Evolutionary conservation across 768 basidiomycete species (phyloP).

Genomic region (Tricholoma saponaceum): DNA sequence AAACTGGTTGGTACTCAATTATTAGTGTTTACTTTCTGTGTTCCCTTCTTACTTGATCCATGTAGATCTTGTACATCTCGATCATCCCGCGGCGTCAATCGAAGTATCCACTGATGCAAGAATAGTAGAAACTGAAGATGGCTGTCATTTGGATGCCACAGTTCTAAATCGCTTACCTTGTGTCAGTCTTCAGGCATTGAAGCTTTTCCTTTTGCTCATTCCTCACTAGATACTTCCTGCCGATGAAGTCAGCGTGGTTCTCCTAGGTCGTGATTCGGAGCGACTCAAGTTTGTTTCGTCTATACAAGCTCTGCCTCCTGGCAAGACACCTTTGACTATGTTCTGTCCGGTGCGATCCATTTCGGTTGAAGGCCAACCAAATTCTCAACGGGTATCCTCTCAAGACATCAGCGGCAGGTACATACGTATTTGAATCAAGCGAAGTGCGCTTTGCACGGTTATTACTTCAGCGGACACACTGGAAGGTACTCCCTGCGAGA

Average conservation of each 20-base stretch:
- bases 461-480: constrained; percentile 60
- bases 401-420: constrained; percentile 69
- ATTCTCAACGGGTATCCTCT: not conserved
- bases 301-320: constrained; percentile 45
- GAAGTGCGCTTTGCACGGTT: constrained; percentile 65
- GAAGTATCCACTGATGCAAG: constrained; percentile 41
- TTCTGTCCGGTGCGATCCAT: constrained; percentile 64
- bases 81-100: constrained; percentile 67
- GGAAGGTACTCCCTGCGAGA: constrained; percentile 29
- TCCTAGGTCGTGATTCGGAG: constrained; percentile 61
- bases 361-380: not conserved
- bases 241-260: constrained; percentile 57
- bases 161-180: constrained; percentile 71
- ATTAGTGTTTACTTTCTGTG: not conserved
- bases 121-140: constrained; percentile 60
- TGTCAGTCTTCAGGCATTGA: constrained; percentile 41
- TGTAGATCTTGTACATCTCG: constrained; percentile 61
- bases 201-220: constrained; percentile 4
- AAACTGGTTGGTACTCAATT: constrained; percentile 40
- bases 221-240: constrained; percentile 49
- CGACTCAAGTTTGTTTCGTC: constrained; percentile 51
- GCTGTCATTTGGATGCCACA: constrained; percentile 53
- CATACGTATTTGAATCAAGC: constrained; percentile 62
- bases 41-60: not conserved
- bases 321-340: constrained; percentile 52